Evolutionary conservation across 108 stramenopile species (phyloP), one percentile per base, ranked within the genome.

Genomic region (Fragilaria crotonensis): DNA sequence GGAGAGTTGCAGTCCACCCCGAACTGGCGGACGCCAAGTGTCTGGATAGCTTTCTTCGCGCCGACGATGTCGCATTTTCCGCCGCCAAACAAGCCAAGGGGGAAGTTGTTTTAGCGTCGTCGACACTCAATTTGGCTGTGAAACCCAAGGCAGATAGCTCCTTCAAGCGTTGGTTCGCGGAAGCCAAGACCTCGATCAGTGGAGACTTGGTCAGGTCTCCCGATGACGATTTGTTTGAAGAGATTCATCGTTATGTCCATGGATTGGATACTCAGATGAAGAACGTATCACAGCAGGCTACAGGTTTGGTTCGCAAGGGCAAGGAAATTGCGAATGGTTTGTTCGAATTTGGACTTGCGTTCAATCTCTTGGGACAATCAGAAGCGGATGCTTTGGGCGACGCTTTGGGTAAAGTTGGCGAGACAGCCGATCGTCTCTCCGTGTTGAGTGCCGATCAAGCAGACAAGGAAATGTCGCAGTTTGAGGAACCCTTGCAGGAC

Each of bases 281-380:
- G 54, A 85, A 83, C 44, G 97, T 98, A 0, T 79, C 82, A 14
- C 85, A 85, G 46, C 97, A 98, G 66, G 87, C 94, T 0, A 59
- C 80, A 30, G 81, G 70, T 4, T 69, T 98, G 57, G 94, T 96
- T n/a, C 79, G 90, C 32, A 95, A 95, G 60, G 83, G 87, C 20
- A 89, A 90, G 58, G 95, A 95, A 77, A 80, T 96, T 45, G 93
- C 96, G 25, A 85, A 86, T 63, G 92, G 93, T 18, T 54, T 95
- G 51, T 96, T 95, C 65, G 96, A 98, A 71, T 95, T 98, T 71
- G 96, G 96, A 23, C 63, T 97, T 58, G 95, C 95, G 54, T 95
- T 98, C 71, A 94, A 95, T 55, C 79, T 94, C 57, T 67, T 98
- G 32, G 96, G 94, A 14, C 95, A 95, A 59, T 81, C 84, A 45